Percentiles rank a stretch among this genome's conserved stretches.
Evolutionary conservation across 495 filamentous ascomycete genomes (phyloP).

Genomic region (Entonaema liquescens): DNA sequence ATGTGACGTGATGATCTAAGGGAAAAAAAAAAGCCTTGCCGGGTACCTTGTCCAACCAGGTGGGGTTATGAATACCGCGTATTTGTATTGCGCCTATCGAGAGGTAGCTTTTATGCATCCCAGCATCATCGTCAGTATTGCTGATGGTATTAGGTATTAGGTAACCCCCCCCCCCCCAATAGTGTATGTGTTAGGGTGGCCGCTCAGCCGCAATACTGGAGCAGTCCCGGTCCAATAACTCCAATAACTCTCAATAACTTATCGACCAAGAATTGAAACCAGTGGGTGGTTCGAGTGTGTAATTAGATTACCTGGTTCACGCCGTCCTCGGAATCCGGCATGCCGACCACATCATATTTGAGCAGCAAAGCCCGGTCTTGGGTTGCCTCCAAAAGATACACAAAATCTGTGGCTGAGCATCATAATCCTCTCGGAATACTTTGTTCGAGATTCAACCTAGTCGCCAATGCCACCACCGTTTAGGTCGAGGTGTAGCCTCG

Average conservation of each 20-base stretch:
- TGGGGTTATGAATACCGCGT: slow-evolving; percentile 14
- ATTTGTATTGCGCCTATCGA: slow-evolving; percentile 1
- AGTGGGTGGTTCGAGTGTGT: slow-evolving; percentile 1
- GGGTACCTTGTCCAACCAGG: slow-evolving; percentile 19
- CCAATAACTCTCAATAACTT: slow-evolving; percentile 2
- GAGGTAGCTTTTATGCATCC: not conserved
- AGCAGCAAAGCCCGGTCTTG: not conserved
- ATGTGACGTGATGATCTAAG: slow-evolving; percentile 12
- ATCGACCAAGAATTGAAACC: slow-evolving; percentile 10
- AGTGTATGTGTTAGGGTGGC: slow-evolving; percentile 9
- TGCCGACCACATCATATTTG: slow-evolving; percentile 5
- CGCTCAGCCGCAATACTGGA: slow-evolving; percentile 46
- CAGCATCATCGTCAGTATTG: not conserved
- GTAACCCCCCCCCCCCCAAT: not conserved
- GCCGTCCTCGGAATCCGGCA: slow-evolving; percentile 19
- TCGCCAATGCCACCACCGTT: not conserved
- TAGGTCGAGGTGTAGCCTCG: not conserved
- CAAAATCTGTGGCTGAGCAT: slow-evolving; percentile 28
- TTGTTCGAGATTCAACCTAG: not conserved
- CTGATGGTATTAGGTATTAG: not conserved
- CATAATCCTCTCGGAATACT: not conserved
- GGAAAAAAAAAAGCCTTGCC: slow-evolving; percentile 34
- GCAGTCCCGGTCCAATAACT: slow-evolving; percentile 14
- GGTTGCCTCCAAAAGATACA: slow-evolving; percentile 26
- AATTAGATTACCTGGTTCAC: slow-evolving; percentile 17